Evolutionary conservation across 768 basidiomycete species (phyloP).

Genomic region (Amanita thiersii): DNA sequence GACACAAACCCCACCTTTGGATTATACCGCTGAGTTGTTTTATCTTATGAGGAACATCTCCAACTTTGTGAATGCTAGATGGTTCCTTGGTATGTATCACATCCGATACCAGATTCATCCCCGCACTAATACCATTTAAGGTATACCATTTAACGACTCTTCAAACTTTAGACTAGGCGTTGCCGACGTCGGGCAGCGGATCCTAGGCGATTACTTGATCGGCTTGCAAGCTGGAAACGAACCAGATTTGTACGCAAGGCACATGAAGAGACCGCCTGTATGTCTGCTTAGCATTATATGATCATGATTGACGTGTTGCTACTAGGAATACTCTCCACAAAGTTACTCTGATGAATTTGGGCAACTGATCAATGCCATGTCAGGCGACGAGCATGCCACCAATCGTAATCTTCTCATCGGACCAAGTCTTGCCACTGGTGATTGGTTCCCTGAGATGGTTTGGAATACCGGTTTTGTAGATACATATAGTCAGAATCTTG

Average conservation of each 20-base stretch:
- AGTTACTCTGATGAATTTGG: constrained; percentile 53
- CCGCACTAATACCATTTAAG: no score
- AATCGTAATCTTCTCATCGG: constrained; percentile 47
- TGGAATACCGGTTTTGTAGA: constrained; percentile 49
- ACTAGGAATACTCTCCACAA: constrained; percentile 26
- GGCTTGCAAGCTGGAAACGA: constrained; percentile 72
- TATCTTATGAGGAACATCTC: constrained; percentile 58
- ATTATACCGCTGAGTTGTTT: constrained; percentile 59
- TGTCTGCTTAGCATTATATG: no score
- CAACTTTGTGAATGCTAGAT: constrained; percentile 47
- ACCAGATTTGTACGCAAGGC: constrained; percentile 58
- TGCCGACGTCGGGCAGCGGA: constrained; percentile 48
- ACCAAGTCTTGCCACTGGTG: constrained; percentile 40
- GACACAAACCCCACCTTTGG: constrained; percentile 61
- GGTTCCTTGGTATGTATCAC: constrained; percentile 32
- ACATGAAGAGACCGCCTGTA: constrained; percentile 33
- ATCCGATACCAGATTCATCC: no score
- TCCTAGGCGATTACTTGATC: constrained; percentile 58
- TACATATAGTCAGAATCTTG: constrained; percentile 28
- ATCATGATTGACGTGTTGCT: no score
- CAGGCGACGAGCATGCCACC: constrained; percentile 23
- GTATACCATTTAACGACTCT: constrained; percentile 62
- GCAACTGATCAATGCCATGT: constrained; percentile 34
- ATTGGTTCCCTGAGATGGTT: constrained; percentile 45
- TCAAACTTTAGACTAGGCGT: constrained; percentile 42